Base-by-base conservation (phyloP, 345 rosid genomes). In the Murraya paniculata region DNA sequence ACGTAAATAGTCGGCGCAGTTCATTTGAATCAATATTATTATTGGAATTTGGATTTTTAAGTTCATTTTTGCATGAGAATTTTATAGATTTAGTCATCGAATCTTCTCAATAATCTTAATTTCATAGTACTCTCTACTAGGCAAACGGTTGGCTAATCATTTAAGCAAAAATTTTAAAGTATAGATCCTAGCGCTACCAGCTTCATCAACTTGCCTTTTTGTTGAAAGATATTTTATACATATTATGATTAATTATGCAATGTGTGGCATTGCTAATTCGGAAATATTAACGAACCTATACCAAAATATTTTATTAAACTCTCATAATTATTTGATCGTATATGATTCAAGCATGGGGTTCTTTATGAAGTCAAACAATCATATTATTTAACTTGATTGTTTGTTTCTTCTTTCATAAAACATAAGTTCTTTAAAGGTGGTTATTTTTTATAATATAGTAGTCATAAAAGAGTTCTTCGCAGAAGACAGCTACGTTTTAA, bases 1-100 rank as follows among this genome's bases (percentile, higher is more conserved):
- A 72, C 65, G 50, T 31, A 75, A 88, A 77, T 70, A 74, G 82
- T 81, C 83, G 84, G 88, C 84, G 41, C 41, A 53, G 60, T 24
- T 77, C 41, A 31, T n/a, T 22, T 64, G 58, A 6, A 31, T 73
- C 9, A 35, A 30, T 66, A 11, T 64, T 31, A 19, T 64, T n/a
- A 39, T 39, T 68, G 31, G 71, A 67, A 21, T 71, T 71, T 53
- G 57, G 9, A 25, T 33, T 11, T 57, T 60, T 18, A 14, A 60
- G 64, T 73, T 16, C 59, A 64, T 10, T 62, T 36, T 31, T 64
- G 60, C 72, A n/a, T 9, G 56, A 41, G 61, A 78, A 45, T 30
- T 38, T 16, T 45, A 3, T 35, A 73, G 55, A 48, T 62, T 62
- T 30, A 57, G 55, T 59, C 67, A 38, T 8, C 14, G 56, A 60